Evolutionary conservation across 1,284 basidiomycete species (phyloP).

Genomic region (Cutaneotrichosporon cutaneum): DNA sequence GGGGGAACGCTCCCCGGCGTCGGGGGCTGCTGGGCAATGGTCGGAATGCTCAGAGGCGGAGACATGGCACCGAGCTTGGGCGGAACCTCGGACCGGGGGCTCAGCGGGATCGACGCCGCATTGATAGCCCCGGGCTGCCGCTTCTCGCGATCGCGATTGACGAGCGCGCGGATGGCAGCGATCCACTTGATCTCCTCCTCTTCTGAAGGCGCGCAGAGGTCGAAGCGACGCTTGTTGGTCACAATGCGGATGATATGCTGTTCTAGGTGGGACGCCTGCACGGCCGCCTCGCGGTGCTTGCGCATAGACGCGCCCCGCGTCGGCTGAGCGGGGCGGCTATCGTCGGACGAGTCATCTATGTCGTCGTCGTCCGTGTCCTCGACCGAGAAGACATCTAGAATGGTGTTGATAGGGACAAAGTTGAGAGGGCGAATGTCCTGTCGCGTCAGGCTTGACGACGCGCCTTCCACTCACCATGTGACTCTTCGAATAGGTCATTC

Average conservation of each 20-base stretch:
- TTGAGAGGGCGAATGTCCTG: slow-evolving; percentile 85
- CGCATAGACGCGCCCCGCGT: slow-evolving; percentile 4
- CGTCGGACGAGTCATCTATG: slow-evolving; percentile 14
- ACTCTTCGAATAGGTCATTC: slow-evolving; percentile 75
- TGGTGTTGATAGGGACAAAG: slow-evolving; percentile 75
- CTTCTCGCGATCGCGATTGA: slow-evolving; percentile 54
- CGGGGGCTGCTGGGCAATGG: slow-evolving; percentile 42
- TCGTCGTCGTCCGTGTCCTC: slow-evolving; percentile 28
- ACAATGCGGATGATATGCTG: slow-evolving; percentile 89
- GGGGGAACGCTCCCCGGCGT: slow-evolving; percentile 26
- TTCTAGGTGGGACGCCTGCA: slow-evolving; percentile 14
- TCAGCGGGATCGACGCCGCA: background rate
- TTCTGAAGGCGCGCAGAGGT: slow-evolving; percentile 91
- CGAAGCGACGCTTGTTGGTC: slow-evolving; percentile 83
- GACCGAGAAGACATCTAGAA: slow-evolving; percentile 85
- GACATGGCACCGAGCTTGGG: slow-evolving; percentile 1
- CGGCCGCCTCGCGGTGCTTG: slow-evolving; percentile 4
- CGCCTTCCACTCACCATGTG: slow-evolving; percentile 68
- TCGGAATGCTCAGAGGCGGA: slow-evolving; percentile 24
- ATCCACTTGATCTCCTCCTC: slow-evolving; percentile 99
- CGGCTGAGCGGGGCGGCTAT: background rate
- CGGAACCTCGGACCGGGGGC: slow-evolving; percentile 11
- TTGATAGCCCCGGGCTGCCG: slow-evolving; percentile 2
- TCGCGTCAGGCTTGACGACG: background rate
- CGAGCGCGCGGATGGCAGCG: slow-evolving; percentile 84